Evolutionary conservation across 2,329 filamentous ascomycete genomes (phyloP).

Genomic region (Pestalotiopsis sp.): DNA sequence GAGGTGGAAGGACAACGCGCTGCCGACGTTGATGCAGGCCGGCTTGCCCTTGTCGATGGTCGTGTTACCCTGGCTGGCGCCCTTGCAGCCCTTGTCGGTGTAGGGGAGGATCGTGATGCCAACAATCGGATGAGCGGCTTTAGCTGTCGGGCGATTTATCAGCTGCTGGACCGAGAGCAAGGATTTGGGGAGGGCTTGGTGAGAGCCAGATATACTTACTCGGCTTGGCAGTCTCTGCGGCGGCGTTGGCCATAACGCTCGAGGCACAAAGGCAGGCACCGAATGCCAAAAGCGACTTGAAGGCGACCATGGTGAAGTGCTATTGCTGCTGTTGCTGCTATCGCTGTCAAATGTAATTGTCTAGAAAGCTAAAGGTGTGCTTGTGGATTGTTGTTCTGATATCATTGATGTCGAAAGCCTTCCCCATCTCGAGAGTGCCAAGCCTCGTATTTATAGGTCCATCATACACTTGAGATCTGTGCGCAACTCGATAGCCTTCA

Average conservation of each 20-base stretch:
- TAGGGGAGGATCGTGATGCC: background rate
- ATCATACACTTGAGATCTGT: too few species aligned
- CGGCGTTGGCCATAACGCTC: background rate
- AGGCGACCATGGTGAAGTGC: background rate
- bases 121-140: background rate
- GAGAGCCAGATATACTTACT: background rate
- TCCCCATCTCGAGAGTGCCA: too few species aligned
- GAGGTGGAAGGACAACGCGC: background rate
- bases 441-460: too few species aligned
- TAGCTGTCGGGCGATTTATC: background rate
- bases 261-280: background rate
- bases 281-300: background rate
- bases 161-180: background rate
- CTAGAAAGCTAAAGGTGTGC: too few species aligned
- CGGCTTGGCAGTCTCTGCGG: background rate
- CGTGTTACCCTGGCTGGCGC: background rate
- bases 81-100: background rate
- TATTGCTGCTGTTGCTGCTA: background rate
- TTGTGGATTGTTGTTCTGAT: too few species aligned
- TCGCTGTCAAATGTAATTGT: too few species aligned
- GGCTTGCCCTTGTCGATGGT: background rate
- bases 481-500: too few species aligned
- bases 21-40: background rate
- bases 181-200: background rate
- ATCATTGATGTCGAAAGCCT: too few species aligned